Base-by-base conservation (phyloP, 345 rosid species). In the Boechera stricta region DNA sequence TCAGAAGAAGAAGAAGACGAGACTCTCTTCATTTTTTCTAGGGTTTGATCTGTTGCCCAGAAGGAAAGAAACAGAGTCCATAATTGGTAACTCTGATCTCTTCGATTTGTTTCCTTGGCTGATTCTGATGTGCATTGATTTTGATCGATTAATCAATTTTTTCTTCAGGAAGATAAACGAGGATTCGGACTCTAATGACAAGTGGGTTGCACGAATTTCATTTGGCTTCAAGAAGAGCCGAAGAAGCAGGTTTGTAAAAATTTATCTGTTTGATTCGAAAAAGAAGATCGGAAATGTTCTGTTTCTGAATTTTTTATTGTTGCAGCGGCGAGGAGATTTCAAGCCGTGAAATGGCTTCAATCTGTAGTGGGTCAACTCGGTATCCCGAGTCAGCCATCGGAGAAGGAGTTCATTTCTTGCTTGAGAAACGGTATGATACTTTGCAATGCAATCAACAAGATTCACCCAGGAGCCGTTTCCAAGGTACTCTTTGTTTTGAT, bases 221-320 rank as follows among this genome's bases (percentile, higher is more conserved):
- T 70, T 63, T 91, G 84, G 94, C 96, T 54, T 92, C 99, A 75
- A 86, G 97, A 87, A 95, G 84, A 77, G 97, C 97, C 13, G 96
- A 95, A 85, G 97, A 92, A 85, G 86, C 94, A 69, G 98, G 98
- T 91, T 47, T 18, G 83, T 42, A 0, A 44, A 10, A 16, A 16
- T 42, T 12, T 45, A 5, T 33, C 33, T 47, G 42, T 21, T 60
- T 35, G 41, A 66, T 48, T 54, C 33, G 26, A 1, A 36, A 21
- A 45, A 24, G 3, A 21, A 26, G 36, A 42, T 18, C 11, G 4
- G 24, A 51, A 35, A 60, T 13, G 5, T 5, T 54, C 1, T 35
- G 32, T 29, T 47, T 66, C 35, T 64, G 51, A 71, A 57, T 60
- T 69, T 26, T 56, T 2, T 49, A 28, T 0, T 71, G 24, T 69